Percentiles rank a stretch among this genome's conserved stretches.
Conservation (phyloP, 2,329 filamentous ascomycete species). For the Ascochyta rabiei region DNA sequence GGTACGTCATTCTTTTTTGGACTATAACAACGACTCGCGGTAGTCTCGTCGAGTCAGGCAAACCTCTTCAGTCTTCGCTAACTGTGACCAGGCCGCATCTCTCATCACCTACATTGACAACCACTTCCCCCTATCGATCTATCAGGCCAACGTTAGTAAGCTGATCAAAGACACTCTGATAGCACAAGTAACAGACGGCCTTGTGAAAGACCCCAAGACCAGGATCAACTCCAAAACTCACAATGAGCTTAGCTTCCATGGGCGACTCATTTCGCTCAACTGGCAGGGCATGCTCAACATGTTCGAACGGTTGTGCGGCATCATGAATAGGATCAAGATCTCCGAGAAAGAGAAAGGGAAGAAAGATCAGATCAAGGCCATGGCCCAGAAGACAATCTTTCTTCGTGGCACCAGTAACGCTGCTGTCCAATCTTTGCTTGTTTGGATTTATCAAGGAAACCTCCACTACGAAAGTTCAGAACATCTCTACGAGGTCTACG, state of each 20-base stretch:
- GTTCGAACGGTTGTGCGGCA: not conserved
- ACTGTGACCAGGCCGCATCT: not conserved
- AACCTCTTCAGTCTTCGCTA: too few species aligned
- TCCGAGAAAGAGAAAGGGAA: slow-evolving; percentile 14
- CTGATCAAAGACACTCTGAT: slow-evolving; percentile 5
- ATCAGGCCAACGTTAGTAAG: not conserved
- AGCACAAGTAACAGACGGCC: not conserved
- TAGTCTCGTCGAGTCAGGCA: too few species aligned
- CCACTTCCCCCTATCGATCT: not conserved
- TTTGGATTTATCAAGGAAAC: slow-evolving; percentile 25
- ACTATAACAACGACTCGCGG: not conserved
- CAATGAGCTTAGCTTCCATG: too few species aligned
- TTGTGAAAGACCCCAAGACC: too few species aligned
- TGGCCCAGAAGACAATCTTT: slow-evolving; percentile 25
- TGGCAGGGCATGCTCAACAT: slow-evolving; percentile 16
- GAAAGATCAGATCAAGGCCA: slow-evolving; percentile 14
- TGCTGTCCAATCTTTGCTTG: slow-evolving; percentile 19
- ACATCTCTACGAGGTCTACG: slow-evolving; percentile 22
- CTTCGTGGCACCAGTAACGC: slow-evolving; percentile 11
- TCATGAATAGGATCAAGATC: slow-evolving; percentile 12
- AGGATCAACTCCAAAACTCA: too few species aligned
- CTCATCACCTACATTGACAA: not conserved
- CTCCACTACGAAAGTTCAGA: slow-evolving; percentile 12
- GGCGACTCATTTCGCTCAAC: slow-evolving; percentile 8
- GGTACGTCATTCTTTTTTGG: not conserved